These are phyloP conservation scores for Populus alba DNA, from an alignment of 345 rosid species.

Conservation along the genomic window DNA sequence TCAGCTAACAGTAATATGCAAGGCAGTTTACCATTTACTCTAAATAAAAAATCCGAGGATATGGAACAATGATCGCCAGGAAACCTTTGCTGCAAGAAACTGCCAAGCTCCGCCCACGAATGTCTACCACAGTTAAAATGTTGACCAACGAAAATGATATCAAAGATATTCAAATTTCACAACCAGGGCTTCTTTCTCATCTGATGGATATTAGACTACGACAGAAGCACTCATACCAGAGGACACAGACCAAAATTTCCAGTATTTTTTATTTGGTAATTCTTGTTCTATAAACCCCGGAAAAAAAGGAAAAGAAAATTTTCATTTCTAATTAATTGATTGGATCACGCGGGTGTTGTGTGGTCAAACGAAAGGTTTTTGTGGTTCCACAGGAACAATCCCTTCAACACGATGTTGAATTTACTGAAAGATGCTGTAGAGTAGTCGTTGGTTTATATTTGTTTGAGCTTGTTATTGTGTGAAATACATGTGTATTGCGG, in stretches of 20 bases:
- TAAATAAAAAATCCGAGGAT: too few relatives aligned
- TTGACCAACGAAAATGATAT: slow-evolving; percentile 30
- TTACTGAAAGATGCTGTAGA: not conserved
- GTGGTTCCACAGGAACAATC: not conserved
- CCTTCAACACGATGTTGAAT: not conserved
- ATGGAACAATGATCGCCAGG: too few relatives aligned
- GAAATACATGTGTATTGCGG: too few relatives aligned
- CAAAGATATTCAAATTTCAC: slow-evolving; percentile 24
- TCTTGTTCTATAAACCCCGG: not conserved
- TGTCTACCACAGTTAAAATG: slow-evolving; percentile 43
- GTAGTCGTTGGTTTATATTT: too few relatives aligned
- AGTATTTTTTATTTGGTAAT: slow-evolving; percentile 16
- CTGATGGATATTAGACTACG: slow-evolving; percentile 45
- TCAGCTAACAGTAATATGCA: too few relatives aligned
- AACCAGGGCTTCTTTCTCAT: slow-evolving; percentile 47
- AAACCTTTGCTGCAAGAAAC: slow-evolving; percentile 52
- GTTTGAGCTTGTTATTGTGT: too few relatives aligned
- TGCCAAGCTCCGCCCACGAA: slow-evolving; percentile 41
- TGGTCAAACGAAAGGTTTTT: not conserved
- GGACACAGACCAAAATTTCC: slow-evolving; percentile 13
- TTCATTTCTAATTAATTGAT: not conserved
- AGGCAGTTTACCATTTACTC: too few relatives aligned
- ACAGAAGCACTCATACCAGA: slow-evolving; percentile 14
- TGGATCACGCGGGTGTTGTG: not conserved
- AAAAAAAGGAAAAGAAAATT: not conserved